These are phyloP conservation scores for Aurifilum marmelostoma DNA, from an alignment of 2,329 filamentous ascomycete genomes.

Conservation along the genomic window DNA sequence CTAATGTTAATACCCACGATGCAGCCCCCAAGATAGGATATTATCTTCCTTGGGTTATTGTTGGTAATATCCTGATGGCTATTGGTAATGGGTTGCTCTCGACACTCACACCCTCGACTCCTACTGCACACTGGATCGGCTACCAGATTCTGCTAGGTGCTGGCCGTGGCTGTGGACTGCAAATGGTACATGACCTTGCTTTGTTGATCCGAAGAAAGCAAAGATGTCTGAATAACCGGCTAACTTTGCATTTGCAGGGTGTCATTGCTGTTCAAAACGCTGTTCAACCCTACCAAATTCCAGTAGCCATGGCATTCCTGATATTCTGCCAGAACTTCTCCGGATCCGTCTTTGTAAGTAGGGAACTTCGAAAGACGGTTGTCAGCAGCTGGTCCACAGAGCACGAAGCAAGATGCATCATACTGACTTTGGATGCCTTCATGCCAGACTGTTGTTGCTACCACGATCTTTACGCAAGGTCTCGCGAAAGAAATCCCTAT, in stretches of 20 bases:
- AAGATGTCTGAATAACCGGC: background rate
- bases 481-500: background rate
- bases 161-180: conserved; percentile 47
- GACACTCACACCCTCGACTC: conserved; percentile 52
- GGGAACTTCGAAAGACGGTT: background rate
- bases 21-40: conserved; percentile 40
- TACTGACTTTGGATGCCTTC: background rate
- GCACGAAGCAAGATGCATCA: background rate
- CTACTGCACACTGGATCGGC: conserved; percentile 57
- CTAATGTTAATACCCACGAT: background rate
- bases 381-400: background rate
- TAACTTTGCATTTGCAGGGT: conserved; percentile 37
- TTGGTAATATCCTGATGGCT: conserved; percentile 42
- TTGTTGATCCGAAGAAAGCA: background rate
- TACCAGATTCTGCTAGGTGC: conserved; percentile 56
- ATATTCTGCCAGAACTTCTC: conserved; percentile 66
- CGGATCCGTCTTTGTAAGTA: conserved; percentile 61
- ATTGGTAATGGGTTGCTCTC: conserved; percentile 59
- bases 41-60: conserved; percentile 48
- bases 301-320: conserved; percentile 52
- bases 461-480: conserved; percentile 7
- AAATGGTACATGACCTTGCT: conserved; percentile 34
- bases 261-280: conserved; percentile 50
- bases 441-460: background rate
- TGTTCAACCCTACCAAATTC: conserved; percentile 48